Base-by-base conservation (phyloP, 2,329 filamentous ascomycete genomes). In the Cytospora mali region DNA sequence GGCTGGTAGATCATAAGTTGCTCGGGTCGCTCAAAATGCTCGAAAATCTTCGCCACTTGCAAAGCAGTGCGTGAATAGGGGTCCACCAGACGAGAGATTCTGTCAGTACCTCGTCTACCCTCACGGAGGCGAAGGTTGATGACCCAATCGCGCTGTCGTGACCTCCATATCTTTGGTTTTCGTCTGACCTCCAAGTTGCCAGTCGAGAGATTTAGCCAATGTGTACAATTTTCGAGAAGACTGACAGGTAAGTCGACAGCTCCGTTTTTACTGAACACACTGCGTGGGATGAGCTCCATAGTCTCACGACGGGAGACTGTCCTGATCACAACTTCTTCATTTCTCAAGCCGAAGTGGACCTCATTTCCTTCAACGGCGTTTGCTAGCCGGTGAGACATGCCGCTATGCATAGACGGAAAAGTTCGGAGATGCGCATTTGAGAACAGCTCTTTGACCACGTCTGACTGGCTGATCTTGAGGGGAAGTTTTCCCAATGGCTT, bases 161-260 rank as follows among this genome's bases (percentile, higher is more conserved):
- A 62, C 0, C 14, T 51, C 77, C 74, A 80, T 4, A 72, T 71
- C 0, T 70, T 64, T 0, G 79, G 73, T 1, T 71, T 70, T 7
- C 76, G 78, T 10, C 86, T 76, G 25, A 88, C 80, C 51, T 89
- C 82, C 0, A 90, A 55, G 0, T 66, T 54, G 0, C 69, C 64
- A 0, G 65, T 71, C 0, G 29, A 54, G 0, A 87, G 14, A 49
- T 89, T 75, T 4, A 89, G 73, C 85, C 86, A 90, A 65, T 90
- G 87, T 0, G 82, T 75, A 55, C 83, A 88, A 7, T 79, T 72
- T 0, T 81, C 71, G 0, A 87, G 65, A 0, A 90, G 73, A 0
- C 76, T 69, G 0, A 66, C 66, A 0, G 87, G 88, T 0, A 89
- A 71, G 65, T 87, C 85, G 39, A 73, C 78, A 3, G 23, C 64